Conservation (phyloP, 352 stramenopile species). For the Globisporangium emineosum region DNA sequence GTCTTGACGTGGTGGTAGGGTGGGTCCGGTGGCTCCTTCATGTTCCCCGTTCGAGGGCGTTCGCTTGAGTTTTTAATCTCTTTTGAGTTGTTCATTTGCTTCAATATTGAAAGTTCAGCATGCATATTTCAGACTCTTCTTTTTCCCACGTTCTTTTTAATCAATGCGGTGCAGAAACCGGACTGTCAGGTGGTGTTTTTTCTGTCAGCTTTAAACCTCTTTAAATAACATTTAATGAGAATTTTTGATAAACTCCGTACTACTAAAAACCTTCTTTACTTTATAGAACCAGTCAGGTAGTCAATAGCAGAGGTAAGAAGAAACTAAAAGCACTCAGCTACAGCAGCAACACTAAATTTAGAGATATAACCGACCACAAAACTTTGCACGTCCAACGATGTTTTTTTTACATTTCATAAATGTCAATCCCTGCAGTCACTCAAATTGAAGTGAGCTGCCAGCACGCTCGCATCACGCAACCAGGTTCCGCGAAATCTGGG, state of each 20-base stretch:
- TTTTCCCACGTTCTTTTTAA: neutral
- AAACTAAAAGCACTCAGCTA: too few species aligned
- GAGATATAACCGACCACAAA: too few species aligned
- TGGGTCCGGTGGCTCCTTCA: too few species aligned
- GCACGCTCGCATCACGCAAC: constrained; percentile 1
- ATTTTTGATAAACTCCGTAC: neutral
- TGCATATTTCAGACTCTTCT: neutral
- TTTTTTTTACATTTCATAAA: neutral
- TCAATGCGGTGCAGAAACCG: neutral
- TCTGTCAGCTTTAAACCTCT: neutral
- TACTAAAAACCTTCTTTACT: neutral
- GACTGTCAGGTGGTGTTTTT: neutral
- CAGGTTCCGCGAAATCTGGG: neutral
- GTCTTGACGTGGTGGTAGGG: too few species aligned
- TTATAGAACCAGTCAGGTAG: neutral
- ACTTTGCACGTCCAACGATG: neutral
- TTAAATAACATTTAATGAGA: neutral
- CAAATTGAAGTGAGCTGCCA: constrained; percentile 3
- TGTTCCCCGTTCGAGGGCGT: too few species aligned
- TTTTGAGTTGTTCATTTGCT: too few species aligned
- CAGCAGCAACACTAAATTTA: too few species aligned
- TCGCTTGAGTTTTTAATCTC: too few species aligned
- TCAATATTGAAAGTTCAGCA: neutral
- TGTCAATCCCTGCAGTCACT: constrained; percentile 4
- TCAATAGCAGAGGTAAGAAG: neutral